Evolutionary conservation across 129 eudicot species (phyloP).

Genomic region (Heracleum sosnowskyi): DNA sequence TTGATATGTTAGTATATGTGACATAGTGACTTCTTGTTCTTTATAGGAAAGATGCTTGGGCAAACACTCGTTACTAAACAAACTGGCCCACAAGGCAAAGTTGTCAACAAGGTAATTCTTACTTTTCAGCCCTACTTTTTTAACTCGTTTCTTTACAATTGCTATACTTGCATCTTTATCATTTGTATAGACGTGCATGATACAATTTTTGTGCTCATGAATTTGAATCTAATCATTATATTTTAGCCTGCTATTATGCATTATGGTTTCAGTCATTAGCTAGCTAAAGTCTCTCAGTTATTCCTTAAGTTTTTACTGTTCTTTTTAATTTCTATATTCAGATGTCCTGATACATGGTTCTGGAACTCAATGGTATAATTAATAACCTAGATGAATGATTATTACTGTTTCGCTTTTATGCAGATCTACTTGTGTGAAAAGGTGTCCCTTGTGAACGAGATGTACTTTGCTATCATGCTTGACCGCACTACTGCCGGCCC

Average conservation of each 20-base stretch:
- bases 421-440: conserved; percentile 93
- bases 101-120: conserved; percentile 91
- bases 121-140: background rate
- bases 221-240: background rate
- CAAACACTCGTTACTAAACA: conserved; percentile 95
- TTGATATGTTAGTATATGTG: background rate
- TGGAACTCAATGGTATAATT: background rate
- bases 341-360: background rate
- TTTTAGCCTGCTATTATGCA: background rate
- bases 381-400: background rate
- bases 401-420: conserved; percentile 7
- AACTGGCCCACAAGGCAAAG: conserved; percentile 93
- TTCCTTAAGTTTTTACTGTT: background rate
- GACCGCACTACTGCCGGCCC: conserved; percentile 97
- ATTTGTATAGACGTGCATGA: background rate
- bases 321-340: no score
- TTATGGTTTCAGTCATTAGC: background rate
- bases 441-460: conserved; percentile 84
- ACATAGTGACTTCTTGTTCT: conserved; percentile 19
- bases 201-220: background rate
- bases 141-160: background rate
- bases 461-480: conserved; percentile 96
- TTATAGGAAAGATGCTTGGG: conserved; percentile 91
- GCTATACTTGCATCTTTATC: background rate
- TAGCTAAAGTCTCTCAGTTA: background rate